These are phyloP conservation scores for Nigrospora sphaerica DNA, from an alignment of 2,329 filamentous ascomycete genomes.

Conservation along the genomic window DNA sequence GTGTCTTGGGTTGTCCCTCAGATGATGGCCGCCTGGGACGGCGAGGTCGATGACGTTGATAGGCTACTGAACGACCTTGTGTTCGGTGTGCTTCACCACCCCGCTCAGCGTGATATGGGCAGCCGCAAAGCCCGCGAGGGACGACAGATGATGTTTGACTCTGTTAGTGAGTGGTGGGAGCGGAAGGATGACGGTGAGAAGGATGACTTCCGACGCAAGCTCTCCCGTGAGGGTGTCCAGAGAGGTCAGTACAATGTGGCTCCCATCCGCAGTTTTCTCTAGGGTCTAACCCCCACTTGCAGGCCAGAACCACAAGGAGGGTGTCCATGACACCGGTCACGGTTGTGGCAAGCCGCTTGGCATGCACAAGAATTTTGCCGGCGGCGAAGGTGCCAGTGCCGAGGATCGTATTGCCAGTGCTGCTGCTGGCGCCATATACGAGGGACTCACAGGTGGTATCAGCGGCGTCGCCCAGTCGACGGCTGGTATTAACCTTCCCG, in stretches of 20 bases:
- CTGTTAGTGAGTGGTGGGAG: slow-evolving; percentile 78
- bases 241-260: slow-evolving; percentile 18
- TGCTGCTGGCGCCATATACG: slow-evolving; percentile 49
- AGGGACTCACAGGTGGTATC: slow-evolving; percentile 47
- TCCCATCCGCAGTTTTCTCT: no score
- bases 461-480: slow-evolving; percentile 38
- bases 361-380: slow-evolving; percentile 59
- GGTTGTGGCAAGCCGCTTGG: slow-evolving; percentile 73
- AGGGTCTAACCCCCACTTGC: background rate
- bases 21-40: slow-evolving; percentile 80
- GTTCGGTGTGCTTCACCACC: slow-evolving; percentile 79
- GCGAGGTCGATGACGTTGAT: slow-evolving; percentile 63
- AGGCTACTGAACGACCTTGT: slow-evolving; percentile 71
- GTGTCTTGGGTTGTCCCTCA: slow-evolving; percentile 84
- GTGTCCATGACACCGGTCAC: slow-evolving; percentile 76
- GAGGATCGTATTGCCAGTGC: slow-evolving; percentile 51
- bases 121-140: slow-evolving; percentile 66
- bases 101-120: slow-evolving; percentile 65
- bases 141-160: slow-evolving; percentile 69
- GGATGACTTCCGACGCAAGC: slow-evolving; percentile 63
- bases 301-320: slow-evolving; percentile 80
- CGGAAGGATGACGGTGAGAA: slow-evolving; percentile 55
- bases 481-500: slow-evolving; percentile 25
- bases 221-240: slow-evolving; percentile 72
- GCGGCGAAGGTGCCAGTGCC: slow-evolving; percentile 33